These are phyloP conservation scores for Goniomonas avonlea DNA, from an alignment of 78 protist species.

Conservation along the genomic window DNA sequence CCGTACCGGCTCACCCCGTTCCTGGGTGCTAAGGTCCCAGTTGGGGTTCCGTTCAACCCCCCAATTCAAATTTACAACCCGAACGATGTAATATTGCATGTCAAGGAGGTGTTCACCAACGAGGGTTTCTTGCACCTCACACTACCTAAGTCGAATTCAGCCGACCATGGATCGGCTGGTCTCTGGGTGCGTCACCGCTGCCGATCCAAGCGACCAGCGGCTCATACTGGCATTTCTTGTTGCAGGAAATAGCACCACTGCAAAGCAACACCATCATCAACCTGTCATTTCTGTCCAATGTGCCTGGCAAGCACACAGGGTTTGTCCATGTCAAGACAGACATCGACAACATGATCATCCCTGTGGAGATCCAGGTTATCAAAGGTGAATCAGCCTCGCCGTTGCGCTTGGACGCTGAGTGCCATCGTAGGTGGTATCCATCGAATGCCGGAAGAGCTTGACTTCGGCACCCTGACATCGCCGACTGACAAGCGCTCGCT, in stretches of 20 bases:
- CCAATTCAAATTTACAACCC: background rate
- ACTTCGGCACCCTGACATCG: background rate
- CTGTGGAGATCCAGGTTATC: constrained; percentile 2
- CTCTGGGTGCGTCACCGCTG: no score
- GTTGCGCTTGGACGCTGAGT: no score
- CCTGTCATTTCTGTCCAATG: background rate
- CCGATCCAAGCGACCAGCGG: no score
- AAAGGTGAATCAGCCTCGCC: no score
- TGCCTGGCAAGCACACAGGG: background rate
- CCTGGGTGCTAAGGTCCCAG: background rate
- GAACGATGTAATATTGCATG: background rate
- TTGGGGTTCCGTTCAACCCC: background rate
- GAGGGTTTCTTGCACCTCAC: background rate
- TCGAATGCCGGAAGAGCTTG: background rate
- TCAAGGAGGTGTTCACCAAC: constrained; percentile 9
- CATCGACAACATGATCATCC: background rate
- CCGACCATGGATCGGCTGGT: no score
- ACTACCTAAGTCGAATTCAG: background rate
- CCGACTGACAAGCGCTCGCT: background rate
- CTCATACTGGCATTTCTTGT: background rate
- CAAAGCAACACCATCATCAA: background rate
- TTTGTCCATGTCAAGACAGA: background rate
- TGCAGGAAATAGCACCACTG: background rate
- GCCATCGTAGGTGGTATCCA: no score
- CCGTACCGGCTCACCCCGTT: background rate